These are phyloP conservation scores for Medakamo hakoo DNA, from an alignment of 139 green algal species.

Conservation along the genomic window DNA sequence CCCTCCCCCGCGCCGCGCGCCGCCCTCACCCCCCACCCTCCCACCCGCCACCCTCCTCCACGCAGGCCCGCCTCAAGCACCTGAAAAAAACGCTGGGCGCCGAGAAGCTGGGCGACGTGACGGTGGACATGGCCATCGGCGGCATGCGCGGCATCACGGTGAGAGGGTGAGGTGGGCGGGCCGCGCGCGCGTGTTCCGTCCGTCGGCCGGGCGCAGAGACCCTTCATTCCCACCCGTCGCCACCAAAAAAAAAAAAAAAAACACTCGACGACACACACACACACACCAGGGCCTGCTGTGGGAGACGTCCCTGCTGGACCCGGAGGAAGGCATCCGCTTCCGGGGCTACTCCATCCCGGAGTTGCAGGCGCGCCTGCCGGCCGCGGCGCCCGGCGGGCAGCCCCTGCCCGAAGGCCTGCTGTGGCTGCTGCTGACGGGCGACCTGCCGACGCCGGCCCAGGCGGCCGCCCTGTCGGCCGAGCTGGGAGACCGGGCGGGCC, in stretches of 20 bases:
- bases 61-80: slow-evolving; percentile 67
- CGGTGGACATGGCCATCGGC: slow-evolving; percentile 73
- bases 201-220: no score
- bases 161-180: no score
- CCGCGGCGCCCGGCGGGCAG: slow-evolving; percentile 50
- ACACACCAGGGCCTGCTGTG: slow-evolving; percentile 73
- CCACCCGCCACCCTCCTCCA: not conserved
- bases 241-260: no score
- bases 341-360: slow-evolving; percentile 87
- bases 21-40: not conserved
- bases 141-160: slow-evolving; percentile 92
- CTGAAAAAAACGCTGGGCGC: slow-evolving; percentile 63
- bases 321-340: slow-evolving; percentile 94
- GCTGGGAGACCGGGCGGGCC: slow-evolving; percentile 32
- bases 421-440: slow-evolving; percentile 92
- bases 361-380: slow-evolving; percentile 69
- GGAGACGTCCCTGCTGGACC: slow-evolving; percentile 92
- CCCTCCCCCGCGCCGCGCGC: not conserved
- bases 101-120: slow-evolving; percentile 68
- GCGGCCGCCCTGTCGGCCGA: slow-evolving; percentile 49
- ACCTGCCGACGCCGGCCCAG: slow-evolving; percentile 57
- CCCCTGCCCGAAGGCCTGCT: slow-evolving; percentile 91
- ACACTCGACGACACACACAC: not conserved
- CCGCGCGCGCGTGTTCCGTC: no score
- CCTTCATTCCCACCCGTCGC: no score